A percentile compares a stretch with the other conserved stretches of the same genome.
These are phyloP conservation scores for Fusarium protoensiforme DNA, from an alignment of 2,329 filamentous ascomycete genomes.

Conservation along the genomic window DNA sequence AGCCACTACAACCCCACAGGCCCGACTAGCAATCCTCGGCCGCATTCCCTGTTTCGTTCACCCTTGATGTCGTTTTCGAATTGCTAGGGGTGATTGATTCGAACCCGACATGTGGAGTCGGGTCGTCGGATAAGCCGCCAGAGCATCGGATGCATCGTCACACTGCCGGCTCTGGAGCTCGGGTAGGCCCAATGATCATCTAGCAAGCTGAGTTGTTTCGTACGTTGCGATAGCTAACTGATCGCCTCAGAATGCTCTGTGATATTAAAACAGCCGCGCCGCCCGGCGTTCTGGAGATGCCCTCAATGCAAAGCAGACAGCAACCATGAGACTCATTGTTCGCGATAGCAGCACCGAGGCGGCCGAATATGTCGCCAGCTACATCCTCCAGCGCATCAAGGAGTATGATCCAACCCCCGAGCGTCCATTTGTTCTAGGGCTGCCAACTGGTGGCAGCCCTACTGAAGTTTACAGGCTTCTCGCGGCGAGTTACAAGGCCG, in stretches of 20 bases:
- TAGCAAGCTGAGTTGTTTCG: background rate
- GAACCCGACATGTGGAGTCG: background rate
- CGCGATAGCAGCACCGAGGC: background rate
- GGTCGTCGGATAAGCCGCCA: background rate
- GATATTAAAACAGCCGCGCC: background rate
- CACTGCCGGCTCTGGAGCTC: background rate
- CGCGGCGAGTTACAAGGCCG: slow-evolving; percentile 70
- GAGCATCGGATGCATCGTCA: background rate
- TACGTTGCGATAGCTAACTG: background rate
- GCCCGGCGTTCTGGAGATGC: background rate
- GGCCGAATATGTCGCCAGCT: slow-evolving; percentile 67
- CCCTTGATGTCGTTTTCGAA: background rate
- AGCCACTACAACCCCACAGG: background rate
- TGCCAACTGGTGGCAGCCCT: slow-evolving; percentile 36
- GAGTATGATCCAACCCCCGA: slow-evolving; percentile 27
- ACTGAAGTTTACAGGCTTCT: slow-evolving; percentile 61
- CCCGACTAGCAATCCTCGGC: background rate
- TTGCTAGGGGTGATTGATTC: background rate
- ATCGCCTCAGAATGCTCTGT: background rate
- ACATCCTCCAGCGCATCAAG: slow-evolving; percentile 65
- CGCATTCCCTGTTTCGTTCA: background rate
- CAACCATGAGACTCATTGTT: background rate
- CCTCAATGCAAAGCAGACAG: background rate
- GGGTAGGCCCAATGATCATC: background rate
- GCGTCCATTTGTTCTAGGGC: slow-evolving; percentile 33